Evolutionary conservation across 192 early-diverging fungal genomes (phyloP).

Genomic region (Obelidium mucronatum): DNA sequence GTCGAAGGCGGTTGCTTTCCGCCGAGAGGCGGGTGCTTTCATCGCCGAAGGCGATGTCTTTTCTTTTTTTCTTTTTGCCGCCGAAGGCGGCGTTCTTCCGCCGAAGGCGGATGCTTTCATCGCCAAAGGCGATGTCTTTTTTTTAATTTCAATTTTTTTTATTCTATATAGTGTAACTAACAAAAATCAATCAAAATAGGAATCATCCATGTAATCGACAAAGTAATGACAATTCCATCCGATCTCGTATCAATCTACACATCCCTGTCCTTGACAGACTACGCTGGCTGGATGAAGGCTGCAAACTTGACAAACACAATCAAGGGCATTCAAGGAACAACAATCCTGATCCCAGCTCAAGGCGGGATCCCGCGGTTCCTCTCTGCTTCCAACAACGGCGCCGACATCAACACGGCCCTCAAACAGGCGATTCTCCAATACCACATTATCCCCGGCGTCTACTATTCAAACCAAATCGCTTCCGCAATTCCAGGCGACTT

Average conservation of each 20-base stretch:
- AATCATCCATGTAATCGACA: slow-evolving; percentile 35
- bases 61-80: no score
- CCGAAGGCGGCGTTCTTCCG: no score
- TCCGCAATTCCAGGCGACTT: not conserved
- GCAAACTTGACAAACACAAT: not conserved
- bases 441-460: slow-evolving; percentile 35
- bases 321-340: slow-evolving; percentile 28
- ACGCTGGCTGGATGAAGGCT: not conserved
- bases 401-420: slow-evolving; percentile 10
- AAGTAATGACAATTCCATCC: slow-evolving; percentile 27
- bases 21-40: no score
- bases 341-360: slow-evolving; percentile 31
- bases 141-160: no score
- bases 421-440: slow-evolving; percentile 27
- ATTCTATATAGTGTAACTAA: no score
- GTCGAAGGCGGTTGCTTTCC: no score
- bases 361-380: slow-evolving; percentile 28
- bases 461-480: slow-evolving; percentile 19
- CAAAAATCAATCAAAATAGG: no score
- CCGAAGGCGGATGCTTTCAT: no score
- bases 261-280: slow-evolving; percentile 18
- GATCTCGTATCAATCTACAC: slow-evolving; percentile 23
- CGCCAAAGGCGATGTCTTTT: no score
- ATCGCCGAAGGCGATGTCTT: no score
- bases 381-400: not conserved